Conservation (phyloP, 345 rosid species). For the Toxicodendron radicans region DNA sequence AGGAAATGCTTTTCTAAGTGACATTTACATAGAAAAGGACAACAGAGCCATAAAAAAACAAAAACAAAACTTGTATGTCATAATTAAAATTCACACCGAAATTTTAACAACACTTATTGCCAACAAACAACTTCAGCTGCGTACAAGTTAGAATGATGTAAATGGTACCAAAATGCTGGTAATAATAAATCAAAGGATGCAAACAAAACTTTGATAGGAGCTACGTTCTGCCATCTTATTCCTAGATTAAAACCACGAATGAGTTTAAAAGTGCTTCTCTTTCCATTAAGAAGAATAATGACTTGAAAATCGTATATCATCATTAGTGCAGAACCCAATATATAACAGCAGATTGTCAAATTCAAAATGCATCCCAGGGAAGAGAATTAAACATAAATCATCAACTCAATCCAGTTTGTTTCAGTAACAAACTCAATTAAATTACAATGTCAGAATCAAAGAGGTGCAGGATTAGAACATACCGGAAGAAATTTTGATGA, state of each 20-base stretch:
- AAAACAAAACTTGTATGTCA: not conserved
- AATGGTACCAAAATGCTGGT: not conserved
- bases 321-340: not conserved
- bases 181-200: not conserved
- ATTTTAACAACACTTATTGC: not conserved
- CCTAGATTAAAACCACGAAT: not conserved
- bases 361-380: not conserved
- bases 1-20: not conserved
- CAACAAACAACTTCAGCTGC: not conserved
- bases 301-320: not conserved
- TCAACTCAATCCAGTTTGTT: constrained; percentile 14
- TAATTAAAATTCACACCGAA: not conserved
- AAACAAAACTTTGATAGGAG: not conserved
- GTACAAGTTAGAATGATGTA: not conserved
- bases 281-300: constrained; percentile 3
- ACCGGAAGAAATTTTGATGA: constrained; percentile 91
- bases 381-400: not conserved
- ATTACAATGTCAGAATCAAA: not conserved
- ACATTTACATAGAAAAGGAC: not conserved
- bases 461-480: constrained; percentile 27
- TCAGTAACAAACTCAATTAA: constrained; percentile 4
- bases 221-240: not conserved
- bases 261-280: not conserved
- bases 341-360: not conserved
- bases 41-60: not conserved